Conservation (phyloP, 345 rosid genomes). For the Eucalyptus decipiens region DNA sequence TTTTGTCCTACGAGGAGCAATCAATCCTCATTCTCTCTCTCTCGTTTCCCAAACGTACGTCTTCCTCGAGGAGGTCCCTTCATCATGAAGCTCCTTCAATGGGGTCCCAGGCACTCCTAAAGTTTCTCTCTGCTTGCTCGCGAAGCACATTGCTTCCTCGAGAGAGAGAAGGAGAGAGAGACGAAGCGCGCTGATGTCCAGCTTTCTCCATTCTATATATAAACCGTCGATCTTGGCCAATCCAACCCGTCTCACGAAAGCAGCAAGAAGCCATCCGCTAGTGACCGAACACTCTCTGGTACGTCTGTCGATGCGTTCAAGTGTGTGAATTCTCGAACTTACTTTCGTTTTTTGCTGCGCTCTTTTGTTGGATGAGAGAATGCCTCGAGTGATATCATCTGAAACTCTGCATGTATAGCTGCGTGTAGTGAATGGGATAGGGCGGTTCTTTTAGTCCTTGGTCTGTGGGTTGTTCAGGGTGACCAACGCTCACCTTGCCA, state of each 20-base stretch:
- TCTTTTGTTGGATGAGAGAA: background rate
- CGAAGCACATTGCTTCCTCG: background rate
- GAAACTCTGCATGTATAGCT: background rate
- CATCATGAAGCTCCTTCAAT: background rate
- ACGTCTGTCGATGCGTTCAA: background rate
- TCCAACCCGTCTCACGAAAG: background rate
- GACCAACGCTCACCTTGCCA: background rate
- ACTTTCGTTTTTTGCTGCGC: background rate
- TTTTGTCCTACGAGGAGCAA: rapidly evolving
- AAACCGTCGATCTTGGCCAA: background rate
- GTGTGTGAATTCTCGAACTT: background rate
- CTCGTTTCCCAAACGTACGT: background rate
- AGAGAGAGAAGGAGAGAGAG: background rate
- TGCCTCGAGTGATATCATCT: background rate
- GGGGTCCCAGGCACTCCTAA: background rate
- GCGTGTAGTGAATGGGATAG: background rate
- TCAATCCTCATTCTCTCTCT: background rate
- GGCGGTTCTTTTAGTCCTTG: background rate
- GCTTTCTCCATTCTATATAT: background rate
- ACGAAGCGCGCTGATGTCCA: background rate
- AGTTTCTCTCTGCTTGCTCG: background rate
- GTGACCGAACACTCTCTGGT: background rate
- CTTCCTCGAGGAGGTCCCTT: background rate
- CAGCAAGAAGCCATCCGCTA: background rate
- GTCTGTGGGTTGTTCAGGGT: background rate